Base-by-base conservation (phyloP, 2,329 filamentous ascomycete genomes). In the Orbilia oligospora region DNA sequence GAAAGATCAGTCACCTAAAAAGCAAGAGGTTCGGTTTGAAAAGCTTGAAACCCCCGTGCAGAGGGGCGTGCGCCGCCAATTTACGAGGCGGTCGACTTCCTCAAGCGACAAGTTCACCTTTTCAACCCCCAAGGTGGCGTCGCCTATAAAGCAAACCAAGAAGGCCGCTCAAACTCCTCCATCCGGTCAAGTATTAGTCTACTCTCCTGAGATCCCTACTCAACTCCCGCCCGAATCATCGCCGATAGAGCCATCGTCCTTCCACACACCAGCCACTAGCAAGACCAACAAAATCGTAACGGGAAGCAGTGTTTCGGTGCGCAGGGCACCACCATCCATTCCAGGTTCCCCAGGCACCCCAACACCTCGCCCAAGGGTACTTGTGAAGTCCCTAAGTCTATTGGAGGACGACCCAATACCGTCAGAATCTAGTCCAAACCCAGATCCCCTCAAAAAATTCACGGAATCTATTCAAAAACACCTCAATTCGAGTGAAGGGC, bases 21-120 rank as follows among this genome's bases (percentile, higher is more conserved):
- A 75, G 24, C 53, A 68, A 10, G 71, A 75, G 12, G 48, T 46
- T 27, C 41, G 71, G 0, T 75, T 63, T 24, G 71, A 75, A 46
- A 65, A 46, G 12, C 55, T 75, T 38, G 53, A 24, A 8, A 69
- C 51, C 3, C 24, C 30, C 4, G 51, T 18, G 5, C 53, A 55
- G n/a, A 53, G 24, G 20, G 10, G 30, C n/a, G 38, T 48, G 0
- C 33, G 41, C 12, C 14, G 3, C 4, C 12, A 27, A 8, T 3
- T 12, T 4, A 14, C 1, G 14, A 53, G 20, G 20, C 33, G 24
- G 2, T 53, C 55, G 14, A 12, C 46, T 46, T 33, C 44, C 6
- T 18, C 41, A 1, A 24, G 10, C 9, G 10, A 16, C 14, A 51
- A 22, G 24, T 22, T 33, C 0, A 1, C 12, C 16, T 5, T 44